These are phyloP conservation scores for Casuarina glauca DNA, from an alignment of 306 rosid species.

Conservation along the genomic window DNA sequence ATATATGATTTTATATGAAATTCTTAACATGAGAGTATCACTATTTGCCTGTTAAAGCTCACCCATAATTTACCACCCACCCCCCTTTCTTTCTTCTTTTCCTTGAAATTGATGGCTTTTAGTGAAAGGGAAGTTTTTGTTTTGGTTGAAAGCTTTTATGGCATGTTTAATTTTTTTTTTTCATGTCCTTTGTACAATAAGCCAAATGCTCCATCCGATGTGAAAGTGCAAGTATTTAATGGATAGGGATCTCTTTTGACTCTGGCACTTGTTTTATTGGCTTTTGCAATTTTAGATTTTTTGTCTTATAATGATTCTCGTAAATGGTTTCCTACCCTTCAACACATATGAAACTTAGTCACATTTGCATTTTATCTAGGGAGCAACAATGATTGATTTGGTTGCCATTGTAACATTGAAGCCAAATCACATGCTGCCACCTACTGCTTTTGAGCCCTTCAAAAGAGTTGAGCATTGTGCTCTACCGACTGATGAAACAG, in stretches of 20 bases:
- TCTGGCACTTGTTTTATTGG: no score
- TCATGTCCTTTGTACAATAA: no score
- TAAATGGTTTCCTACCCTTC: constrained; percentile 2
- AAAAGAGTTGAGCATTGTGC: constrained; percentile 36
- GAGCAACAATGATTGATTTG: constrained; percentile 90
- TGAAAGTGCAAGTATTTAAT: no score
- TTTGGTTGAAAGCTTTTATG: no score
- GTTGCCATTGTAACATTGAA: constrained; percentile 64
- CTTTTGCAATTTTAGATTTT: background rate
- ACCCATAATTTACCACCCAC: no score
- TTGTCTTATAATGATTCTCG: background rate
- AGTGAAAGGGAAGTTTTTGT: no score
- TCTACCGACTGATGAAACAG: no score
- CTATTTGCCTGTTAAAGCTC: background rate
- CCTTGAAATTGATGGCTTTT: background rate
- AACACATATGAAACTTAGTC: constrained; percentile 5
- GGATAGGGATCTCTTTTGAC: no score
- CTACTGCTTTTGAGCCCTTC: constrained; percentile 52
- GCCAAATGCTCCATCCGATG: no score
- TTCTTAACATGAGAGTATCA: background rate
- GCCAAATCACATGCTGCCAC: constrained; percentile 81
- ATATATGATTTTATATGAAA: no score
- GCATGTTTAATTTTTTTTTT: no score
- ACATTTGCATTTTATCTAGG: constrained; percentile 49
- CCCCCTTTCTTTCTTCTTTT: background rate